Conservation (phyloP, 805 yeast species). For the Wickerhamiella sergipiensis region DNA sequence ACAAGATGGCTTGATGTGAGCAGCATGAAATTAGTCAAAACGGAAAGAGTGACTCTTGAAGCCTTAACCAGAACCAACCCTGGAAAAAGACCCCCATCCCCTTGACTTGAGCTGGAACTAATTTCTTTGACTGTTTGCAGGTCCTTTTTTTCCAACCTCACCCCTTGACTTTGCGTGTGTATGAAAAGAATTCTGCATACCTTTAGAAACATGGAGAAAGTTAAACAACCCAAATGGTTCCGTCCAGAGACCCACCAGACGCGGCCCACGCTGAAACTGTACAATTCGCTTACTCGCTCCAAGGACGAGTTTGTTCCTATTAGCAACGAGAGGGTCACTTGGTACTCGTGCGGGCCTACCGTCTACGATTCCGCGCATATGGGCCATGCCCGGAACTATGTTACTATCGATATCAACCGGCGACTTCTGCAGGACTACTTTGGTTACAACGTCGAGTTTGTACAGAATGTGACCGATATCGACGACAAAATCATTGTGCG, state of each 20-base stretch:
- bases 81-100: not conserved
- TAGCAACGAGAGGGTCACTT: slow-evolving; percentile 47
- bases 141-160: slow-evolving; percentile 9
- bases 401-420: slow-evolving; percentile 84
- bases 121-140: not conserved
- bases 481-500: slow-evolving; percentile 94
- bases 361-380: slow-evolving; percentile 92
- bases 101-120: not conserved
- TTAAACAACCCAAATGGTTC: slow-evolving; percentile 41
- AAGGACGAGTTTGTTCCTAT: slow-evolving; percentile 71
- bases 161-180: not conserved
- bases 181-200: slow-evolving; percentile 22
- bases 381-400: slow-evolving; percentile 98
- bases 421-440: slow-evolving; percentile 81
- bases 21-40: not conserved
- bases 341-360: slow-evolving; percentile 99
- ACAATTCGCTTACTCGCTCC: slow-evolving; percentile 70
- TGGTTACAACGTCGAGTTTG: slow-evolving; percentile 75
- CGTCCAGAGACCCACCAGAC: slow-evolving; percentile 24
- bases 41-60: not conserved
- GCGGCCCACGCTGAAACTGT: slow-evolving; percentile 43
- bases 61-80: not conserved
- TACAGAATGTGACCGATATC: slow-evolving; percentile 96
- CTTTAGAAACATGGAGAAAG: slow-evolving; percentile 11
- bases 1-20: not conserved